Conservation (phyloP, 176 grass and related monocot genomes). For the Aegilops tauschii region DNA sequence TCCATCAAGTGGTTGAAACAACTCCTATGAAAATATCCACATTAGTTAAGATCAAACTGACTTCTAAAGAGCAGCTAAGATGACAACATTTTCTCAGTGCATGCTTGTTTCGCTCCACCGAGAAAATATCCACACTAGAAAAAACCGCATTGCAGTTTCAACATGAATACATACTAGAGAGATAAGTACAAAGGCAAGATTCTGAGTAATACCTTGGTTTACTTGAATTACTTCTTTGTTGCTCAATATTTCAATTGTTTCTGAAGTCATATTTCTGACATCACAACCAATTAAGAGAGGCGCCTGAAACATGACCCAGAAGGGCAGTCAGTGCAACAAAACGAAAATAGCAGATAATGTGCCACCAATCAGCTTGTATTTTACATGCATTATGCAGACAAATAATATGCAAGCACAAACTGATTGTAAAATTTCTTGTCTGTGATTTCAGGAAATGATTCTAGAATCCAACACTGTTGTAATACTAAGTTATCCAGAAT, state of each 20-base stretch:
- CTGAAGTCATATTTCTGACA: slow-evolving; percentile 88
- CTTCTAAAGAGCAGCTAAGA: slow-evolving; percentile 1
- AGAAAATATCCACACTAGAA: no score
- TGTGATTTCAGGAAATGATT: background rate
- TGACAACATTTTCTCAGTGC: background rate
- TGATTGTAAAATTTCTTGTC: background rate
- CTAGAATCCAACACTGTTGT: background rate
- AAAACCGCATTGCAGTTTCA: background rate
- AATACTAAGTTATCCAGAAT: background rate
- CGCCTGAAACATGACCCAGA: slow-evolving; percentile 50
- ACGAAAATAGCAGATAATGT: background rate
- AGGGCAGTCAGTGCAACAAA: background rate
- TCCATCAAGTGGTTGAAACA: background rate
- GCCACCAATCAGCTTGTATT: background rate
- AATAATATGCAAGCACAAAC: background rate
- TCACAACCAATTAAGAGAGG: slow-evolving; percentile 96
- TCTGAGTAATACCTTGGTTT: slow-evolving; percentile 77
- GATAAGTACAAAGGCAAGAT: background rate
- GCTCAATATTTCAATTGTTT: slow-evolving; percentile 83
- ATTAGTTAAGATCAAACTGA: background rate
- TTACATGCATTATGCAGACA: background rate
- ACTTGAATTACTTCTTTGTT: slow-evolving; percentile 89
- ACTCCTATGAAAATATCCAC: background rate
- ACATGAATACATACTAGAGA: background rate
- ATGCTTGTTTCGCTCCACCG: background rate